These are phyloP conservation scores for Krasilnikovozyma curviuscula DNA, from an alignment of 768 basidiomycete species.

Conservation along the genomic window DNA sequence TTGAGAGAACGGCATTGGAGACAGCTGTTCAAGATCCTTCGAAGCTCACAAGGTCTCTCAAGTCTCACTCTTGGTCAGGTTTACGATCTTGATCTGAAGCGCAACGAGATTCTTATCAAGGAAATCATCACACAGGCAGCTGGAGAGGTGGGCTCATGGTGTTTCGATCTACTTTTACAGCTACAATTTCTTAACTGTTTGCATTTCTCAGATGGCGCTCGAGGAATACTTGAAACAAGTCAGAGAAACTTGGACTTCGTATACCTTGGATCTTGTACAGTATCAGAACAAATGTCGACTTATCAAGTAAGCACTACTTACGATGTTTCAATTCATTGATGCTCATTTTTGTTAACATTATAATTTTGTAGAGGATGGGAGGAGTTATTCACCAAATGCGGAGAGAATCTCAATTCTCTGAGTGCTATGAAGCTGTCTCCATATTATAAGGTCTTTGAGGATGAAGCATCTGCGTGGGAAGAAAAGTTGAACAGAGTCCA, in stretches of 20 bases:
- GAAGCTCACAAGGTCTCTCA: conserved; percentile 10
- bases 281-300: conserved; percentile 98
- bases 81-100: conserved; percentile 88
- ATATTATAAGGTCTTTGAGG: conserved; percentile 64
- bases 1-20: conserved; percentile 97
- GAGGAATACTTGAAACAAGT: conserved; percentile 37
- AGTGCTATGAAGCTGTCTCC: conserved; percentile 95
- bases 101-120: conserved; percentile 74
- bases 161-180: neutral
- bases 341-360: neutral
- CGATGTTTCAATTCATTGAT: neutral
- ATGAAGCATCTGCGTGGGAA: conserved; percentile 72
- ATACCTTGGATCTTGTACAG: conserved; percentile 86
- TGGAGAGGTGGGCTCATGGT: conserved; percentile 39
- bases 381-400: conserved; percentile 87
- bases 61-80: conserved; percentile 93
- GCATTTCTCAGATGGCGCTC: conserved; percentile 24
- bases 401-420: conserved; percentile 89
- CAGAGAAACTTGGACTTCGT: conserved; percentile 89
- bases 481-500: conserved; percentile 92
- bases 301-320: conserved; percentile 41
- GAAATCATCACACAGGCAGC: conserved; percentile 94
- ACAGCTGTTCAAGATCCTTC: conserved; percentile 65
- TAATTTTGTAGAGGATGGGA: conserved; percentile 61
- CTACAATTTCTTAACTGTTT: neutral